phyloP scores from a whole-genome alignment of 192 early-diverging fungal species.

The Entomortierella lignicola region DNA sequence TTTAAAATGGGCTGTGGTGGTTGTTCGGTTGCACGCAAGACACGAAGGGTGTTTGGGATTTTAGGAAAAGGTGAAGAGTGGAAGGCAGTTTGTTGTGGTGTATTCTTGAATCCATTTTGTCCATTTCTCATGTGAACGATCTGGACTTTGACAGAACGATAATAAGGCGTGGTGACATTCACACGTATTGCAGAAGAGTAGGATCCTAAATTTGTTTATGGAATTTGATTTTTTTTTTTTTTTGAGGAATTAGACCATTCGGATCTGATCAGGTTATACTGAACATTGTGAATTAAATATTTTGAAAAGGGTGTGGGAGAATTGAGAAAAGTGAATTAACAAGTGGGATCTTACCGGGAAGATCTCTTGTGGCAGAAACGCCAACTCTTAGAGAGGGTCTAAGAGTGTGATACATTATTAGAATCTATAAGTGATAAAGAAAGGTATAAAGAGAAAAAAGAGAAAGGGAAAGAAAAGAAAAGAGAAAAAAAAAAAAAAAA shows the following conservation, averaged over 20 bases:
- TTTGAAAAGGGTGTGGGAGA: too few species aligned
- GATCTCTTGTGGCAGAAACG: conserved; percentile 15
- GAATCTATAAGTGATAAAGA: not conserved
- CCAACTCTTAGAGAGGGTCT: conserved; percentile 40
- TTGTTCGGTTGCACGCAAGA: conserved; percentile 33
- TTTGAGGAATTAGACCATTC: too few species aligned
- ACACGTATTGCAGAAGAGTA: conserved; percentile 36
- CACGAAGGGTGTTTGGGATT: conserved; percentile 39
- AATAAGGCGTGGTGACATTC: conserved; percentile 42
- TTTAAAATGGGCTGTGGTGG: conserved; percentile 32
- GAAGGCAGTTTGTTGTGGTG: conserved; percentile 14
- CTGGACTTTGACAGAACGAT: conserved; percentile 45
- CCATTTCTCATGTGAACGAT: conserved; percentile 16
- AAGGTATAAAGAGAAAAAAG: not conserved
- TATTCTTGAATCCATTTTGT: not conserved
- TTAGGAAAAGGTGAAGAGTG: conserved; percentile 49
- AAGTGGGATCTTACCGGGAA: conserved; percentile 24
- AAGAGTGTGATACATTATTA: conserved; percentile 36
- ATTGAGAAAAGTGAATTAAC: not conserved
- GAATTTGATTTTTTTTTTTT: too few species aligned
- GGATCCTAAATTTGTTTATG: conserved; percentile 19
- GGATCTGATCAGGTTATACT: not conserved
- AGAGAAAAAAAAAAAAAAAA: not conserved
- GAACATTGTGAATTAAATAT: too few species aligned
- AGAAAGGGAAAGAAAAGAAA: not conserved